Evolutionary conservation across 2,329 filamentous ascomycete species (phyloP), one percentile per base, ranked within the genome.

Genomic region (Helotiales sp.): DNA sequence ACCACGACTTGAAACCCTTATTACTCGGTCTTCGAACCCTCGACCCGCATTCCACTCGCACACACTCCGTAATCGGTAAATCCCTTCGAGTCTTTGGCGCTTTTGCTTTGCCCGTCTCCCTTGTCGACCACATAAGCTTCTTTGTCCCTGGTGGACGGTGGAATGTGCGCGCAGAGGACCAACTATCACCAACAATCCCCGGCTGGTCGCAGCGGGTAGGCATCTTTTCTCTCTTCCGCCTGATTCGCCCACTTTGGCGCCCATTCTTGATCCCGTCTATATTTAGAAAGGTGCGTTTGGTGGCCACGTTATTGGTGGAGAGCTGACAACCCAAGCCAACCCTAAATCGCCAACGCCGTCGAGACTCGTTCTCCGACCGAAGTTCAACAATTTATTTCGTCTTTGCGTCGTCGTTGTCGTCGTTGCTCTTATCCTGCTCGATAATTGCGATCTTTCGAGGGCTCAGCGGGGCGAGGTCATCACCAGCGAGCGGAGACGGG

Each of bases 81-180:
- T 46, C 38, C 5, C 24, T 36, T 51, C 29, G 15, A 55, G 33
- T 44, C 52, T 22, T 38, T 49, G 9, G 29, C 22, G 22, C 31
- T 50, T 42, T 49, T 24, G 10, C 17, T 17, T 47, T 17, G 25
- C 38, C 15, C 29, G 29, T 31, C 50, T 47, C 52, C 47, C 29
- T 42, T 57, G 40, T 52, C 42, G 34, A 27, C 50, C 42, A 40
- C 58, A 51, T 56, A 58, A 27, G 36, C 3, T 46, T 52, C 54
- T 61, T 57, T 61, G 56, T 64, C 56, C 59, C 48, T 61, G 51
- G 58, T 40, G 57, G 59, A 58, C n/a, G n/a, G n/a, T n/a, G n/a
- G n/a, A n/a, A n/a, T n/a, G 58, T 59, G 40, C 53, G 55, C 53
- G 49, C 52, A 52, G 52, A 53, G 36, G 30, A 51, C 50, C 15